Evolutionary conservation across 2,329 filamentous ascomycete species (phyloP).

Genomic region (Falciphora oryzae): DNA sequence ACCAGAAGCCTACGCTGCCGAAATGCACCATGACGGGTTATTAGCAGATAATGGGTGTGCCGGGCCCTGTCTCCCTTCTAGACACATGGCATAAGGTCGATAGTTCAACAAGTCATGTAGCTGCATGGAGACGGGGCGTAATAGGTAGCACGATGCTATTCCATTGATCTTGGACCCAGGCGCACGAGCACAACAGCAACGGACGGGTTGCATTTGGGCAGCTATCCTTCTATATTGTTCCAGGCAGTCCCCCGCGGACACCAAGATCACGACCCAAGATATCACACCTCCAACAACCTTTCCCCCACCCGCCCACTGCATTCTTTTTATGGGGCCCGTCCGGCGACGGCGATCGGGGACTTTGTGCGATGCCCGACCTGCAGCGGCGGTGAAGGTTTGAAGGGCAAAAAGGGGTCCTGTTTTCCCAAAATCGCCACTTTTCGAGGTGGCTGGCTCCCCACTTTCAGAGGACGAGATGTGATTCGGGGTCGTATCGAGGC

Average conservation of each 20-base stretch:
- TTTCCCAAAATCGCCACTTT: background rate
- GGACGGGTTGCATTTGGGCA: background rate
- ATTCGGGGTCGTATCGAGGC: background rate
- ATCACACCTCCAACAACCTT: background rate
- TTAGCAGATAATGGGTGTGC: background rate
- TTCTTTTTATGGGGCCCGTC: background rate
- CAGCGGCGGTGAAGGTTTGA: background rate
- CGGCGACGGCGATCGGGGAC: background rate
- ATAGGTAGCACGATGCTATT: background rate
- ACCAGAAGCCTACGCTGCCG: background rate
- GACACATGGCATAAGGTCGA: too few relatives aligned
- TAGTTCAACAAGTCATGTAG: background rate
- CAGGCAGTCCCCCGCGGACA: too few relatives aligned
- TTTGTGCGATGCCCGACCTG: background rate
- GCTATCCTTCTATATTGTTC: background rate
- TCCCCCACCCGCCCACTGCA: background rate
- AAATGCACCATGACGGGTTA: background rate
- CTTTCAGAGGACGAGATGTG: background rate
- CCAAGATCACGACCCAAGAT: background rate
- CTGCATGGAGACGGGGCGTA: background rate
- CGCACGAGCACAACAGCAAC: background rate
- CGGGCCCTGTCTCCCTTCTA: background rate
- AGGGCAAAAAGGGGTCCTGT: too few relatives aligned
- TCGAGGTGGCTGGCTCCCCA: background rate
- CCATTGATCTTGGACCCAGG: background rate